Conservation (phyloP, 192 early-diverging fungal genomes). For the Coemansia sp. region DNA sequence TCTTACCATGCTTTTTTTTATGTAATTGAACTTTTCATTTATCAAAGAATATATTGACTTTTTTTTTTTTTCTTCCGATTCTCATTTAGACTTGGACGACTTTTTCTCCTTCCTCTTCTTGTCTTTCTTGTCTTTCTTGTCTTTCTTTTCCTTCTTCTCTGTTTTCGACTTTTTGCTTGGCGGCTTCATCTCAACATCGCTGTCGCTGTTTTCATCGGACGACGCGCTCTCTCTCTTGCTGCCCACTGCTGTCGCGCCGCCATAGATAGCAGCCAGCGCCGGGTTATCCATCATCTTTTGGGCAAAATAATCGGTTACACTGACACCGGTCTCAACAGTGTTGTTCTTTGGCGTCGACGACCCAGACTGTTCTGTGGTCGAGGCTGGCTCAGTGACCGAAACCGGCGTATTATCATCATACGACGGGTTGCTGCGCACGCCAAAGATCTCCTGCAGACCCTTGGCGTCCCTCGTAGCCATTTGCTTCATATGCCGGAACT, state of each 20-base stretch:
- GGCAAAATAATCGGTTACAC: conserved; percentile 49
- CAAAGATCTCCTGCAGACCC: conserved; percentile 53
- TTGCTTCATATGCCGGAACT: conserved; percentile 49
- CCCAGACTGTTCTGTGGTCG: conserved; percentile 13
- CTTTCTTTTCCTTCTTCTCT: conserved; percentile 40
- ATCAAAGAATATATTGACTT: conserved; percentile 9
- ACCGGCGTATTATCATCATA: conserved; percentile 12
- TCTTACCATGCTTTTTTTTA: conserved; percentile 38
- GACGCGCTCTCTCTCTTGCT: conserved; percentile 2
- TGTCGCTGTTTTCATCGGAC: conserved; percentile 7
- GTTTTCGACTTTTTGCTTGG: conserved; percentile 22
- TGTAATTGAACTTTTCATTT: conserved; percentile 36
- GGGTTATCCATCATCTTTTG: conserved; percentile 42
- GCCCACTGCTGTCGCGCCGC: conserved; percentile 3
- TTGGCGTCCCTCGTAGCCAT: conserved; percentile 47
- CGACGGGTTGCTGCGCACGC: conserved; percentile 26
- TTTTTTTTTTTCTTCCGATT: conserved; percentile 23
- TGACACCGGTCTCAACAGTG: conserved; percentile 26
- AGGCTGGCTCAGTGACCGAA: conserved; percentile 1
- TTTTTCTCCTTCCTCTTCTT: conserved; percentile 50
- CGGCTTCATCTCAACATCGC: conserved; percentile 11
- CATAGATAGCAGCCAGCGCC: conserved; percentile 39
- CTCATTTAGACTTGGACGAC: conserved; percentile 19
- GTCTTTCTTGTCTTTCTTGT: conserved; percentile 22
- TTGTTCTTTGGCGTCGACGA: conserved; percentile 16